Conservation (phyloP, 345 rosid species). For the Hevea brasiliensis region DNA sequence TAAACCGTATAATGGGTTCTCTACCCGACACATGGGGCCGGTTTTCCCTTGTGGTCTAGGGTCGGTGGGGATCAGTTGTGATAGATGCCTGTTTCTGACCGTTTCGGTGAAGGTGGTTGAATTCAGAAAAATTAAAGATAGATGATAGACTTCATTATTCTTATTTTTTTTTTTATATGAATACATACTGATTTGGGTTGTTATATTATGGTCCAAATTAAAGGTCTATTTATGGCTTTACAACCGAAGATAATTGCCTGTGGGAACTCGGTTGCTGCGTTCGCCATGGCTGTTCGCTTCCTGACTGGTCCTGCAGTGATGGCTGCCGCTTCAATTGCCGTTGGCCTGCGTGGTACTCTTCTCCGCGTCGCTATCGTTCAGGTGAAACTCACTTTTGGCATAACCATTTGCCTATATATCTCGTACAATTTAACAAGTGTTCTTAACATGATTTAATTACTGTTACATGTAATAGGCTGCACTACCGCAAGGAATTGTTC, state of each 20-base stretch:
- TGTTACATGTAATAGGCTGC: constrained; percentile 22
- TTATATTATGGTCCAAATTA: neutral
- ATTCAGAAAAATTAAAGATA: neutral
- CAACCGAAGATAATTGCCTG: constrained; percentile 39
- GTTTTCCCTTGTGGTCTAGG: constrained; percentile 14
- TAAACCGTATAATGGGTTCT: constrained; percentile 19
- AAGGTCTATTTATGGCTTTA: constrained; percentile 37
- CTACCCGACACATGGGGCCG: constrained; percentile 35
- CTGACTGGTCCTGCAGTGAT: constrained; percentile 39
- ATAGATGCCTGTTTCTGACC: constrained; percentile 16
- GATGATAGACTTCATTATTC: neutral
- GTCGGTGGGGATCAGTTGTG: constrained; percentile 23
- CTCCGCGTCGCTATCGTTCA: constrained; percentile 39
- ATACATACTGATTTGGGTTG: neutral
- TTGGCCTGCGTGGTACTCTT: constrained; percentile 36
- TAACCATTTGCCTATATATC: neutral
- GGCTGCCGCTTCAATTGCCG: constrained; percentile 41
- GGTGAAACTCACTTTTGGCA: constrained; percentile 13
- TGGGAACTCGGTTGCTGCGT: constrained; percentile 32
- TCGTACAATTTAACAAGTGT: neutral
- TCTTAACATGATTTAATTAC: neutral
- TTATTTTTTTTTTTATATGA: neutral
- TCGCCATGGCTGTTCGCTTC: constrained; percentile 39
- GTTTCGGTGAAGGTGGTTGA: neutral
- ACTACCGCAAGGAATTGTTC: constrained; percentile 33